These are phyloP conservation scores for Trichoderma guizhouense DNA, from an alignment of 2,329 filamentous ascomycete species.

Conservation along the genomic window DNA sequence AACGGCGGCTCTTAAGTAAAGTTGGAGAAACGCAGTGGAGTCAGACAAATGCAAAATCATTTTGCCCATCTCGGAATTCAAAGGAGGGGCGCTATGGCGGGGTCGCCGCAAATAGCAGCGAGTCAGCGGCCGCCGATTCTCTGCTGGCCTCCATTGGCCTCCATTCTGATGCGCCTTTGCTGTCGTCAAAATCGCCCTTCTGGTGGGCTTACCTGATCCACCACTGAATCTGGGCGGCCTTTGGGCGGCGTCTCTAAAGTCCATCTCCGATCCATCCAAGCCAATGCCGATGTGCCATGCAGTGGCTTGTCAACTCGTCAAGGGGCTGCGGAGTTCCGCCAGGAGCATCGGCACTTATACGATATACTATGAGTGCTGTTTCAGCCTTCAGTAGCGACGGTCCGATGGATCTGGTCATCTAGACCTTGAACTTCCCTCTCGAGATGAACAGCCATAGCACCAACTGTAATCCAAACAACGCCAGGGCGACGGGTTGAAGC, in stretches of 20 bases:
- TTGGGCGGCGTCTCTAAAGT: not conserved
- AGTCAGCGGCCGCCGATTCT: slow-evolving; percentile 1
- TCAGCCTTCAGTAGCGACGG: not conserved
- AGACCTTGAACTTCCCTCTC: slow-evolving; percentile 2
- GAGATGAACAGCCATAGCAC: slow-evolving; percentile 14
- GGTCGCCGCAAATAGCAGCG: not conserved
- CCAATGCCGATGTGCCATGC: not conserved
- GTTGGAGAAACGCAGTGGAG: not conserved
- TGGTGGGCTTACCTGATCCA: not conserved
- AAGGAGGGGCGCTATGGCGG: slow-evolving; percentile 2
- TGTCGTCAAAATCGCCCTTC: slow-evolving; percentile 15
- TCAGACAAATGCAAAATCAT: not conserved
- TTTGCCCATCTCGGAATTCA: not conserved
- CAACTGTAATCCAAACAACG: slow-evolving; percentile 39
- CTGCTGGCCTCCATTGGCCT: not conserved
- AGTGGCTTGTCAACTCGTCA: not conserved
- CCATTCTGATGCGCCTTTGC: slow-evolving; percentile 3
- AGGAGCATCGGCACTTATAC: not conserved
- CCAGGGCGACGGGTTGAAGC: slow-evolving; percentile 32
- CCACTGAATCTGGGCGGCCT: not conserved
- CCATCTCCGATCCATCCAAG: not conserved
- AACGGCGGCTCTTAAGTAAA: not conserved
- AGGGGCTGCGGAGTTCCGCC: not conserved
- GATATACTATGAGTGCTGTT: not conserved
- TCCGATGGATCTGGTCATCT: not conserved